Conservation (phyloP, 306 rosid genomes). For the Cucumis melo region DNA sequence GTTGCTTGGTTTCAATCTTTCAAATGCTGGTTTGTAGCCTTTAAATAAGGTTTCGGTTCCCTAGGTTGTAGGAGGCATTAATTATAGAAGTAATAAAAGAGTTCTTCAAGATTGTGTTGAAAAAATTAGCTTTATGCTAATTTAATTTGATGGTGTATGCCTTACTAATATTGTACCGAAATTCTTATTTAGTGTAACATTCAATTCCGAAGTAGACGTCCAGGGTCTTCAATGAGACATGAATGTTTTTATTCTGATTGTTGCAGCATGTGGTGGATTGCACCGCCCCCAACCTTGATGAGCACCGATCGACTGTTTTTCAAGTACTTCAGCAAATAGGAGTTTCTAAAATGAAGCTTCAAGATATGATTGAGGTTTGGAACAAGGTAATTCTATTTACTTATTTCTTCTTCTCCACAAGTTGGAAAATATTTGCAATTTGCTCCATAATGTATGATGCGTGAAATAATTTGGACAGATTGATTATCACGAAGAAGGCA, state of each 20-base stretch:
- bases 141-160: background rate
- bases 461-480: constrained; percentile 28
- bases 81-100: too few species aligned
- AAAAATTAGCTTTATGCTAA: too few species aligned
- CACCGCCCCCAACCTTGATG: constrained; percentile 86
- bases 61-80: too few species aligned
- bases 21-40: too few species aligned
- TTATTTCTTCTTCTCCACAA: background rate
- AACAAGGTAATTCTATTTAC: constrained; percentile 49
- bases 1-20: too few species aligned
- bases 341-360: constrained; percentile 63
- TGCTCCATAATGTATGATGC: background rate
- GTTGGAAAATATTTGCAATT: background rate
- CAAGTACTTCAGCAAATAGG: constrained; percentile 85
- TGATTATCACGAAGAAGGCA: constrained; percentile 43
- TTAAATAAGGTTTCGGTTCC: too few species aligned
- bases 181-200: background rate
- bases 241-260: constrained; percentile 8
- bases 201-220: background rate
- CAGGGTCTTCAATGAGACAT: background rate
- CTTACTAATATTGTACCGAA: background rate
- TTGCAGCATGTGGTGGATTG: constrained; percentile 87
- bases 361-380: constrained; percentile 93
- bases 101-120: too few species aligned
- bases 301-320: constrained; percentile 74